These are phyloP conservation scores for Cymodocea nodosa DNA, from an alignment of 116 monocot species.

Conservation along the genomic window DNA sequence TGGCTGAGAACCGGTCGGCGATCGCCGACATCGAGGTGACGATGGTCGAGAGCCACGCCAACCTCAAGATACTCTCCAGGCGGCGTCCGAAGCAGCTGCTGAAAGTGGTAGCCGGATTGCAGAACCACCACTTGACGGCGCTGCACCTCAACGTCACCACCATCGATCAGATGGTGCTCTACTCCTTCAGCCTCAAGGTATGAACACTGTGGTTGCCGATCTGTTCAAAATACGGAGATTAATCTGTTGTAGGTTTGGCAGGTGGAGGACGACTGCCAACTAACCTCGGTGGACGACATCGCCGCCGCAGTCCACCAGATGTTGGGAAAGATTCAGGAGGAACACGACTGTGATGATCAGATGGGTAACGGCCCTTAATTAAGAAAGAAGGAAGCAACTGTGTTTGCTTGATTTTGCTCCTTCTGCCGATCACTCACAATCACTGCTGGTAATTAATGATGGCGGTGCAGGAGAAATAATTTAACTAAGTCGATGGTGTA, in stretches of 20 bases:
- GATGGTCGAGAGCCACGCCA: slow-evolving; percentile 61
- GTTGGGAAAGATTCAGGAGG: slow-evolving; percentile 29
- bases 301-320: slow-evolving; percentile 32
- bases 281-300: slow-evolving; percentile 41
- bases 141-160: slow-evolving; percentile 61
- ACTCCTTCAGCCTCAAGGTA: slow-evolving; percentile 64
- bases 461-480: too few species aligned
- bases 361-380: neutral
- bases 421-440: neutral
- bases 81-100: slow-evolving; percentile 45
- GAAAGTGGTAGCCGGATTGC: slow-evolving; percentile 26
- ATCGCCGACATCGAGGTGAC: slow-evolving; percentile 43
- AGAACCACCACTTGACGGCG: slow-evolving; percentile 26
- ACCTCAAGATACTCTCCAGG: slow-evolving; percentile 33
- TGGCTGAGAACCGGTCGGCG: slow-evolving; percentile 9
- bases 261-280: slow-evolving; percentile 51
- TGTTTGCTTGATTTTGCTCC: neutral
- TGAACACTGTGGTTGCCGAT: neutral
- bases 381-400: neutral
- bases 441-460: neutral
- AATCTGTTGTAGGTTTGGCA: slow-evolving; percentile 6
- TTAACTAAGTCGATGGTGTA: neutral
- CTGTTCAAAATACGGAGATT: neutral
- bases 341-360: slow-evolving; percentile 4
- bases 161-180: slow-evolving; percentile 31